Conservation (phyloP, 1,139 yeast genomes). For the Kodamaea arcana region DNA sequence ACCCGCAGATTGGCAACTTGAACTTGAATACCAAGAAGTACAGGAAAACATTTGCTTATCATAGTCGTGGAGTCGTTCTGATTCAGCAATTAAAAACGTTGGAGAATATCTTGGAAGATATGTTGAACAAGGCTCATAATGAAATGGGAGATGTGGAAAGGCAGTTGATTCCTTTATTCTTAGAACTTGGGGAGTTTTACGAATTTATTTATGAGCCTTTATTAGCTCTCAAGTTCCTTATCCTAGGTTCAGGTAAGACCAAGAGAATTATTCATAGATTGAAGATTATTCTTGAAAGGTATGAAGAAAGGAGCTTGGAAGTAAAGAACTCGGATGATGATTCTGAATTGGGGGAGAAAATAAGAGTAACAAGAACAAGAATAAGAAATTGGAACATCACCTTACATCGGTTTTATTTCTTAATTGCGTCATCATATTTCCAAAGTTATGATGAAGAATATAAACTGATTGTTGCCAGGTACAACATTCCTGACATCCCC, state of each 20-base stretch:
- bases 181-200: conserved; percentile 60
- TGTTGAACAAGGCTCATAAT: conserved; percentile 53
- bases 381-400: conserved; percentile 54
- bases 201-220: conserved; percentile 53
- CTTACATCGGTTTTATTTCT: conserved; percentile 72
- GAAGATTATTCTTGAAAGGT: conserved; percentile 16
- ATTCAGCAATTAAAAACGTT: conserved; percentile 52
- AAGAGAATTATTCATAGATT: conserved; percentile 25
- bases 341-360: conserved; percentile 18
- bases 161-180: conserved; percentile 34
- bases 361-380: conserved; percentile 22
- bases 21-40: conserved; percentile 29
- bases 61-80: conserved; percentile 14
- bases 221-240: conserved; percentile 45
- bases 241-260: conserved; percentile 32
- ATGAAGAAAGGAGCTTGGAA: conserved; percentile 21
- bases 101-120: conserved; percentile 59
- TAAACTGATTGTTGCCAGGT: conserved; percentile 18
- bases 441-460: conserved; percentile 52
- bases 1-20: conserved; percentile 62
- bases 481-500: conserved; percentile 5
- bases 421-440: conserved; percentile 77
- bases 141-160: conserved; percentile 50
- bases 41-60: conserved; percentile 12
- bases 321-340: conserved; percentile 14